A percentile compares a stretch with the other conserved stretches of the same genome.
Conservation (phyloP, 768 basidiomycete species). For the Russula sp. region DNA sequence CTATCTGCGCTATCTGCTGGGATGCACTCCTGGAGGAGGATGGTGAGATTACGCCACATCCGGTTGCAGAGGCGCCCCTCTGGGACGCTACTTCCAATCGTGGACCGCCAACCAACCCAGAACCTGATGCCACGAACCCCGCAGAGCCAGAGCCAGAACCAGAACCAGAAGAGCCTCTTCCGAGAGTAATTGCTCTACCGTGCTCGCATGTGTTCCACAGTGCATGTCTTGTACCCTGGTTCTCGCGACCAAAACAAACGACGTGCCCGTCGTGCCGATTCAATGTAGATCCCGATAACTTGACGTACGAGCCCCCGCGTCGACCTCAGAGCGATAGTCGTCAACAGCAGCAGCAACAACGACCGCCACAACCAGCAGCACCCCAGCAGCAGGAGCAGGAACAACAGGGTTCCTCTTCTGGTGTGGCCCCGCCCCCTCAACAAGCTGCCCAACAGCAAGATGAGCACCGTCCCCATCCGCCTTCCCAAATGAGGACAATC, state of each 20-base stretch:
- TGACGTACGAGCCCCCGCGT: slow-evolving; percentile 37
- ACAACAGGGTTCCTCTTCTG: neutral
- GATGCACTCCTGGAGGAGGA: slow-evolving; percentile 43
- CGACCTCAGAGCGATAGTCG: slow-evolving; percentile 4
- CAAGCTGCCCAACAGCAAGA: neutral
- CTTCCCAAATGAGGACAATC: neutral
- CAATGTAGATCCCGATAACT: slow-evolving; percentile 71
- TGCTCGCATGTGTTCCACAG: slow-evolving; percentile 81
- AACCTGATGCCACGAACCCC: slow-evolving; percentile 14
- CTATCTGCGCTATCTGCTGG: slow-evolving; percentile 72
- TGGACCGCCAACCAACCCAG: slow-evolving; percentile 6
- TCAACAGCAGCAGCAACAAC: slow-evolving; percentile 4
- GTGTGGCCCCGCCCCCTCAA: neutral
- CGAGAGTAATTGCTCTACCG: slow-evolving; percentile 60
- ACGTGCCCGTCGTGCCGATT: slow-evolving; percentile 83
- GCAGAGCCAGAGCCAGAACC: slow-evolving; percentile 6
- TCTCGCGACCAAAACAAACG: slow-evolving; percentile 67
- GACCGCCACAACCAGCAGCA: slow-evolving; percentile 12
- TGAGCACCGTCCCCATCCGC: neutral
- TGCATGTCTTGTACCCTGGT: slow-evolving; percentile 75
- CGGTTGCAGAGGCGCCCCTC: neutral
- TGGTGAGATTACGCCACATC: neutral
- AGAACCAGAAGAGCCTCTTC: slow-evolving; percentile 17
- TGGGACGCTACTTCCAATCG: slow-evolving; percentile 6
- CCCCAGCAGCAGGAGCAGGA: slow-evolving; percentile 3